These are phyloP conservation scores for Yamadazyma membranifaciens DNA, from an alignment of 1,139 yeast genomes.

Conservation along the genomic window DNA sequence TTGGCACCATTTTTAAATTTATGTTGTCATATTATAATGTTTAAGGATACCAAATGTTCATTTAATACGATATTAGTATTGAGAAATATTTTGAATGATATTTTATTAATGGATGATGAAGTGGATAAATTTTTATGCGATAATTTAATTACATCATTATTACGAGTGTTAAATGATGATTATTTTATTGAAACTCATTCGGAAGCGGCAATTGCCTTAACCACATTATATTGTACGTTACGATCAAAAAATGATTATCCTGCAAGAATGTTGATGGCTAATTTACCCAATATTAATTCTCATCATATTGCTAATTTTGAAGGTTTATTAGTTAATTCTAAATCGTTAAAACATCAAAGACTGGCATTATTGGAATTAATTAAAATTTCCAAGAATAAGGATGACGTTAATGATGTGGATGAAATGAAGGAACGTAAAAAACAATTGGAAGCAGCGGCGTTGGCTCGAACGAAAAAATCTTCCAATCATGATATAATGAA, in stretches of 20 bases:
- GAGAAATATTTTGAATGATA: constrained; percentile 66
- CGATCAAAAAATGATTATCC: constrained; percentile 62
- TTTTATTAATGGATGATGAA: constrained; percentile 66
- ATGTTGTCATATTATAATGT: constrained; percentile 72
- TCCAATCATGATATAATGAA: constrained; percentile 55
- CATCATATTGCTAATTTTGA: constrained; percentile 56
- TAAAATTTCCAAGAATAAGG: constrained; percentile 40
- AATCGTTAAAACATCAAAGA: constrained; percentile 70
- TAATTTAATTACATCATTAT: constrained; percentile 45
- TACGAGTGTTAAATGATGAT: constrained; percentile 64
- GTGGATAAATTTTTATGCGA: constrained; percentile 79
- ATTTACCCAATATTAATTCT: constrained; percentile 44
- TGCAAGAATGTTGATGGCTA: constrained; percentile 44
- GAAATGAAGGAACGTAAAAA: constrained; percentile 50
- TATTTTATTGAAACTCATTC: constrained; percentile 84
- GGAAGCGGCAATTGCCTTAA: constrained; percentile 86
- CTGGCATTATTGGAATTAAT: constrained; percentile 69
- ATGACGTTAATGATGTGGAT: constrained; percentile 27
- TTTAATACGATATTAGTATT: constrained; percentile 84
- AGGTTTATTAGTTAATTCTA: constrained; percentile 55
- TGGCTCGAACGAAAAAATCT: constrained; percentile 41
- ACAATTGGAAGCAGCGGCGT: constrained; percentile 40
- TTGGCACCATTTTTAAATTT: constrained; percentile 79
- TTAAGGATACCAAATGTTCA: constrained; percentile 89
- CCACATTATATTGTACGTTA: constrained; percentile 73